Evolutionary conservation across 768 basidiomycete genomes (phyloP).

Genomic region (Podaxis sp.): DNA sequence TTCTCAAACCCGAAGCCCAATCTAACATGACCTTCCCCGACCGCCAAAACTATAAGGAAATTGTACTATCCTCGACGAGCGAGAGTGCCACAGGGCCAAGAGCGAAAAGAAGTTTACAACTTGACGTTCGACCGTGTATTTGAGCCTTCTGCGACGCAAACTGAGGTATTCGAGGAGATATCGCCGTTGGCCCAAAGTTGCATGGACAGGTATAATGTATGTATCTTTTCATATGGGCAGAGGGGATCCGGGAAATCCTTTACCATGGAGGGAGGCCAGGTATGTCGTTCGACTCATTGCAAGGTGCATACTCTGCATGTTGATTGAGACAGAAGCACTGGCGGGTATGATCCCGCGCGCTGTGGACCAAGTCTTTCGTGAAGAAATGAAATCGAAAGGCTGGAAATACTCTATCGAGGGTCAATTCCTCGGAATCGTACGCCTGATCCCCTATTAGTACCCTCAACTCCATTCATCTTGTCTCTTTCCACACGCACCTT

Average conservation of each 20-base stretch:
- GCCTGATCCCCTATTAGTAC: constrained; percentile 20
- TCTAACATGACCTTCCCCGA: constrained; percentile 68
- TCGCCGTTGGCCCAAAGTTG: constrained; percentile 90
- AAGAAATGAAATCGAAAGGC: constrained; percentile 72
- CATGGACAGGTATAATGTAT: constrained; percentile 91
- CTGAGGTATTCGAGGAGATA: constrained; percentile 88
- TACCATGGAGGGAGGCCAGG: constrained; percentile 90
- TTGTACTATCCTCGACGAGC: constrained; percentile 61
- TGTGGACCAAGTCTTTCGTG: constrained; percentile 80
- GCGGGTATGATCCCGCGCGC: constrained; percentile 93
- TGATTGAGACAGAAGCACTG: constrained; percentile 45
- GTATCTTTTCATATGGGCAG: constrained; percentile 95
- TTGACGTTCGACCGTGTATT: constrained; percentile 89
- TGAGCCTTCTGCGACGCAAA: constrained; percentile 78
- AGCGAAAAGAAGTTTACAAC: constrained; percentile 72
- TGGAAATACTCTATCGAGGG: constrained; percentile 93
- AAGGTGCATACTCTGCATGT: no score
- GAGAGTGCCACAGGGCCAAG: constrained; percentile 82
- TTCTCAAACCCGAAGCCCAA: constrained; percentile 18
- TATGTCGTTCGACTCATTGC: neutral
- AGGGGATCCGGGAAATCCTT: constrained; percentile 87
- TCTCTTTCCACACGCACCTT: neutral
- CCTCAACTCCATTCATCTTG: neutral
- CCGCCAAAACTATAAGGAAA: constrained; percentile 70
- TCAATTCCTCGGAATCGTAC: constrained; percentile 92